Evolutionary conservation across 345 rosid genomes (phyloP).

Genomic region (Pelargonium nanum): DNA sequence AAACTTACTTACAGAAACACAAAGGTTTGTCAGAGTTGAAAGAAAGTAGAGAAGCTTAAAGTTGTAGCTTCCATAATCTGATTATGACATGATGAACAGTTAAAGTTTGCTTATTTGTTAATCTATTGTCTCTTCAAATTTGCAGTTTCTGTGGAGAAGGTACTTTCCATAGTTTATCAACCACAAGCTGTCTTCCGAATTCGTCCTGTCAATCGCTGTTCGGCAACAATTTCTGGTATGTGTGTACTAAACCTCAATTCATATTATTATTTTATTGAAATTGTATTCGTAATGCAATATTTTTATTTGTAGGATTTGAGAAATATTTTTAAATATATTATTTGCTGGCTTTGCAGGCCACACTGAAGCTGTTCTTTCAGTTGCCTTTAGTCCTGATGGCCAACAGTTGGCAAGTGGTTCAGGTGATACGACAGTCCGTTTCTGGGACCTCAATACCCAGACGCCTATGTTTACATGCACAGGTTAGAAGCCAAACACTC

Average conservation of each 20-base stretch:
- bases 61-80: too few species aligned
- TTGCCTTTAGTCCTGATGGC: slow-evolving; percentile 92
- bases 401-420: slow-evolving; percentile 90
- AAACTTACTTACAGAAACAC: slow-evolving; percentile 68
- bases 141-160: slow-evolving; percentile 95
- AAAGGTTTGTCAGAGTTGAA: slow-evolving; percentile 36
- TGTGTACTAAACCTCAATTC: not conserved
- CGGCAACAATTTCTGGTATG: slow-evolving; percentile 83
- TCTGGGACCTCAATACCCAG: slow-evolving; percentile 92
- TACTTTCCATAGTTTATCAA: slow-evolving; percentile 79
- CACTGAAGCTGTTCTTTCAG: slow-evolving; percentile 80
- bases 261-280: not conserved
- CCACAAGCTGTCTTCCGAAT: slow-evolving; percentile 92
- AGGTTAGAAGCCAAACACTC: slow-evolving; percentile 31
- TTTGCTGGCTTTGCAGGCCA: slow-evolving; percentile 39
- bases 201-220: slow-evolving; percentile 78
- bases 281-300: not conserved
- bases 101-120: slow-evolving; percentile 3
- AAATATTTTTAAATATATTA: slow-evolving; percentile 2
- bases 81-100: not conserved
- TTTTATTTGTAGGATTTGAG: not conserved
- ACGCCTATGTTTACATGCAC: slow-evolving; percentile 86
- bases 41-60: too few species aligned
- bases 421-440: slow-evolving; percentile 87
- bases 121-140: slow-evolving; percentile 3